phyloP scores from a whole-genome alignment of 2,329 filamentous ascomycete species.

The Sclerotinia minor region DNA sequence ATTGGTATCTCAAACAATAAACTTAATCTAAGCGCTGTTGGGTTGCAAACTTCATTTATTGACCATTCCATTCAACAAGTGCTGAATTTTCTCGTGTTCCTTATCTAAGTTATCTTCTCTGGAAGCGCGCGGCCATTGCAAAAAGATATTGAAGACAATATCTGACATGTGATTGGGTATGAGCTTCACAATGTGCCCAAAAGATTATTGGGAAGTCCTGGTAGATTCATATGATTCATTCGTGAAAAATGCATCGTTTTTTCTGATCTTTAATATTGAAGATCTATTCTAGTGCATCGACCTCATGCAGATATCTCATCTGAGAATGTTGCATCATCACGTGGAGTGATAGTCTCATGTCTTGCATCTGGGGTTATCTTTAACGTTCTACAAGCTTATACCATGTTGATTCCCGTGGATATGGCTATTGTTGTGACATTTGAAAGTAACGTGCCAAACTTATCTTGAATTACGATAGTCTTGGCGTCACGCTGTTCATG shows the following conservation, averaged over 20 bases:
- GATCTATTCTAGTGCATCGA: slow-evolving; percentile 1
- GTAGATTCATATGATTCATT: slow-evolving; percentile 2
- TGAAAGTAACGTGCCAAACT: neutral
- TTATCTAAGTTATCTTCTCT: slow-evolving; percentile 11
- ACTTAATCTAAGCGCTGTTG: slow-evolving; percentile 9
- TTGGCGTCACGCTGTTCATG: slow-evolving; percentile 16
- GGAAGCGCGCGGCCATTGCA: slow-evolving; percentile 20
- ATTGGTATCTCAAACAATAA: slow-evolving; percentile 17
- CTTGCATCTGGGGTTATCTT: neutral
- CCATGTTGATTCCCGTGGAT: neutral
- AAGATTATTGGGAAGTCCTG: neutral
- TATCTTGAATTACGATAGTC: neutral
- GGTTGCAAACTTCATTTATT: neutral
- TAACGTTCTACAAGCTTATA: neutral
- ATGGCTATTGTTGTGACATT: neutral
- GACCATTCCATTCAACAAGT: neutral
- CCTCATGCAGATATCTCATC: neutral
- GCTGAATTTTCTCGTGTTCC: neutral
- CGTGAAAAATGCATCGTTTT: neutral
- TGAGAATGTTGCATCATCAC: neutral
- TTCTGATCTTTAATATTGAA: neutral
- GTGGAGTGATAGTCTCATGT: neutral
- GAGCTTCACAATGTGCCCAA: neutral
- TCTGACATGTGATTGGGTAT: slow-evolving; percentile 6
- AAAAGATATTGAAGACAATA: neutral